phyloP scores from a whole-genome alignment of 176 grass and related monocot species.

The Bromus sterilis region DNA sequence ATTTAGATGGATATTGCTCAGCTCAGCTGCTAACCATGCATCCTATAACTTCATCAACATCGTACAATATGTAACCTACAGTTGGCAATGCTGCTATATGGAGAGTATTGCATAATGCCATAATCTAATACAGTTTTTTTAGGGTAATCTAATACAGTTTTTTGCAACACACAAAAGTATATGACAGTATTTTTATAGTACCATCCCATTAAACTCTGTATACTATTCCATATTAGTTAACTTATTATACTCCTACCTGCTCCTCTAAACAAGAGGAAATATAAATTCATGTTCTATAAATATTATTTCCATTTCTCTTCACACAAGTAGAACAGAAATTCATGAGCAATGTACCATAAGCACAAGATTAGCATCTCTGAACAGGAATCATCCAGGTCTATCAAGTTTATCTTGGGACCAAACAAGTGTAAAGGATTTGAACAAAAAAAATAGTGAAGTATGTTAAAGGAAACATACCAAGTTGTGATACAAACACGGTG shows the following conservation, averaged over 20 bases:
- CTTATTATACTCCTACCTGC: not conserved
- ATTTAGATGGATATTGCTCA: not conserved
- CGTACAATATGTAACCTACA: not conserved
- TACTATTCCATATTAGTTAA: not conserved
- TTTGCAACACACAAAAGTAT: not conserved
- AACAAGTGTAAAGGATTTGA: not conserved
- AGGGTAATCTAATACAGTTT: not conserved
- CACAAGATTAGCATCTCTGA: not conserved
- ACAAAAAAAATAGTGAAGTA: not conserved
- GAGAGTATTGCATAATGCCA: not conserved
- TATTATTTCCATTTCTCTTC: not conserved
- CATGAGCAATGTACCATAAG: not conserved
- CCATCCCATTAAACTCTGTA: not conserved
- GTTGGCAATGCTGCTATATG: not conserved
- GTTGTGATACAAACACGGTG: constrained; percentile 98
- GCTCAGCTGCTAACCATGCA: not conserved
- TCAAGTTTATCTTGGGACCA: not conserved
- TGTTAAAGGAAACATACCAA: constrained; percentile 54
- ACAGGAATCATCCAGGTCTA: not conserved
- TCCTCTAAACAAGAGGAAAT: not conserved
- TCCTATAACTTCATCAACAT: not conserved
- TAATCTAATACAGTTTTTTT: no score
- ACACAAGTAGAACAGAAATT: not conserved
- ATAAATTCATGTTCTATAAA: not conserved
- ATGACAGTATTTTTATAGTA: not conserved